Conservation (phyloP, 768 basidiomycete genomes). For the Atractiella rhizophila region DNA sequence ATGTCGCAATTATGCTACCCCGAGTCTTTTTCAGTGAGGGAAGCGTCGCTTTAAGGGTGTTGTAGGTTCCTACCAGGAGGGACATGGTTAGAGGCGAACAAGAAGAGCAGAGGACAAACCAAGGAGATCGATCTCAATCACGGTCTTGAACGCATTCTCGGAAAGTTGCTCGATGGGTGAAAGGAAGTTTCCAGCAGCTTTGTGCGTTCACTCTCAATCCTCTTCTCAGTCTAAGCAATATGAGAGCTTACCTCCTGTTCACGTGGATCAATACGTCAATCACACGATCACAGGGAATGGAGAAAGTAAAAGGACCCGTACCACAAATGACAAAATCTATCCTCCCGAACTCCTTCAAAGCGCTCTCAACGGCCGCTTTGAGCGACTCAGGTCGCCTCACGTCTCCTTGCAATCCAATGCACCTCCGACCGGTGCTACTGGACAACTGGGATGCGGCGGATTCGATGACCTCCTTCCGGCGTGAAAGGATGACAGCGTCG, state of each 20-base stretch:
- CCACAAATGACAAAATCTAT: constrained; percentile 93
- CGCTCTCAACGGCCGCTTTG: constrained; percentile 44
- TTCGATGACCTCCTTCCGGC: constrained; percentile 49
- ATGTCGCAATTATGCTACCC: constrained; percentile 72
- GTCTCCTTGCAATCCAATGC: constrained; percentile 51
- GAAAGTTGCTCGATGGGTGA: constrained; percentile 43
- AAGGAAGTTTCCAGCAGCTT: constrained; percentile 83
- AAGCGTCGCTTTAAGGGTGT: constrained; percentile 81
- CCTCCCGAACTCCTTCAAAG: constrained; percentile 49
- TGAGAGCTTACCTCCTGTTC: too few species aligned
- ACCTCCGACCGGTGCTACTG: constrained; percentile 39
- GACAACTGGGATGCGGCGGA: constrained; percentile 46
- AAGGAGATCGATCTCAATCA: constrained; percentile 71
- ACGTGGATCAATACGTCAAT: too few species aligned
- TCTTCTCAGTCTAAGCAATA: neutral
- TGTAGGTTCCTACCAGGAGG: constrained; percentile 58
- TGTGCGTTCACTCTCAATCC: neutral
- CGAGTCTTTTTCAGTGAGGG: constrained; percentile 39
- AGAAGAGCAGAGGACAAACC: neutral
- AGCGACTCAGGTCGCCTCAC: constrained; percentile 53
- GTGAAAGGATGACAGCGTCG: constrained; percentile 52
- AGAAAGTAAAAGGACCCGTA: constrained; percentile 19
- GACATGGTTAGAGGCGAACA: neutral
- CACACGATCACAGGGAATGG: too few species aligned
- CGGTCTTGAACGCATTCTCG: constrained; percentile 72